These are phyloP conservation scores for Paraphoma chrysanthemicola DNA, from an alignment of 2,329 filamentous ascomycete genomes.

Conservation along the genomic window DNA sequence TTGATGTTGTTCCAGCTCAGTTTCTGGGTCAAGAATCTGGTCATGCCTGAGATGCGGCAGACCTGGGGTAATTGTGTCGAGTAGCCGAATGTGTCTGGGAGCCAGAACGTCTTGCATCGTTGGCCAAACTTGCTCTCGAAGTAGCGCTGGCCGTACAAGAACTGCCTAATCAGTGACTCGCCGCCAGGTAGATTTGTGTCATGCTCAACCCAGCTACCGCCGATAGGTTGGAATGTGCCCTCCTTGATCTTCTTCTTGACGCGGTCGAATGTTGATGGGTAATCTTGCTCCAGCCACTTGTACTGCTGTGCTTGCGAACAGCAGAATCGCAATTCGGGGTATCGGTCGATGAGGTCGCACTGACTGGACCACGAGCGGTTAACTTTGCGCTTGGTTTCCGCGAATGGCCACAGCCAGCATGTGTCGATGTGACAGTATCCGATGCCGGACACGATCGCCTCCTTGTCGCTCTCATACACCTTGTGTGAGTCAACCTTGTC, in stretches of 20 bases:
- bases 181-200: conserved; percentile 97
- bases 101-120: conserved; percentile 91
- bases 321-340: conserved; percentile 90
- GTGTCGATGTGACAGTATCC: conserved; percentile 98
- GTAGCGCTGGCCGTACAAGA: conserved; percentile 92
- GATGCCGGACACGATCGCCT: conserved; percentile 83
- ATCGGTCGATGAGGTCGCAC: conserved; percentile 92
- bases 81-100: conserved; percentile 98
- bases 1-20: conserved; percentile 99
- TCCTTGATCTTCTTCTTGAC: conserved; percentile 91
- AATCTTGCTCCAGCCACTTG: conserved; percentile 93
- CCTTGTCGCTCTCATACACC: conserved; percentile 79
- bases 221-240: conserved; percentile 91
- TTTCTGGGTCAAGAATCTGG: conserved; percentile 96
- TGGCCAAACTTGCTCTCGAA: conserved; percentile 93
- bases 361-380: conserved; percentile 96
- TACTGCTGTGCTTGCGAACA: conserved; percentile 96
- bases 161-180: conserved; percentile 92
- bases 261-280: conserved; percentile 86
- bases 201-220: conserved; percentile 98
- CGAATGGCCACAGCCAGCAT: conserved; percentile 99
- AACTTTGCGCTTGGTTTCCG: conserved; percentile 96
- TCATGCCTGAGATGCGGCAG: conserved; percentile 94
- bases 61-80: conserved; percentile 93
- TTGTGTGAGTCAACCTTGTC: conserved; percentile 76